A percentile compares a stretch with the other conserved stretches of the same genome.
phyloP scores from a whole-genome alignment of 2,329 filamentous ascomycete species.

The Diaporthe amygdali region DNA sequence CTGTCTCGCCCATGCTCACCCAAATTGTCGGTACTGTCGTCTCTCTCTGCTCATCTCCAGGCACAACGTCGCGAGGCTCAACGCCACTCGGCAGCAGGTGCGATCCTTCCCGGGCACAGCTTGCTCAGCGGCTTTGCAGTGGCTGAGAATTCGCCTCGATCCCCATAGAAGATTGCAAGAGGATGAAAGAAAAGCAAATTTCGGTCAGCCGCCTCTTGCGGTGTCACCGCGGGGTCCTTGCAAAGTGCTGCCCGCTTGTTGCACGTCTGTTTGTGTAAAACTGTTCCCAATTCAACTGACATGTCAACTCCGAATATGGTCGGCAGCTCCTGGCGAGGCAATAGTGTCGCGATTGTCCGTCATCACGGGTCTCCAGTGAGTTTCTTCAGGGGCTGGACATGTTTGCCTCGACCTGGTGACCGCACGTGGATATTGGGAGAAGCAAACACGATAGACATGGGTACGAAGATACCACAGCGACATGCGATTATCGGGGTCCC shows the following conservation, averaged over 20 bases:
- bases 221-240: conserved; percentile 6
- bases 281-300: background rate
- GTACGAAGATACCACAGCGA: background rate
- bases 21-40: background rate
- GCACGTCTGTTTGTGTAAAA: background rate
- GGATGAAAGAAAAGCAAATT: background rate
- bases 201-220: conserved; percentile 1
- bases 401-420: background rate
- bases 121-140: background rate
- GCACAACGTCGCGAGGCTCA: background rate
- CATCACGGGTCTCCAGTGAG: background rate
- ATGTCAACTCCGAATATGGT: background rate
- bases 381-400: background rate
- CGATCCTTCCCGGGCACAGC: background rate
- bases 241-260: background rate
- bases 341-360: conserved; percentile 1
- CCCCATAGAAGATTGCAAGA: background rate
- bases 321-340: conserved; percentile 10
- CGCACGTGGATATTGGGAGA: background rate
- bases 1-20: background rate
- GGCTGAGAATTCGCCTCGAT: background rate
- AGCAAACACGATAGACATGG: background rate
- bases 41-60: background rate
- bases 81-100: conserved; percentile 7
- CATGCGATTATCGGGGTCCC: conserved; percentile 11